Evolutionary conservation across 2,329 filamentous ascomycete genomes (phyloP).

Genomic region (Microsporum canis): DNA sequence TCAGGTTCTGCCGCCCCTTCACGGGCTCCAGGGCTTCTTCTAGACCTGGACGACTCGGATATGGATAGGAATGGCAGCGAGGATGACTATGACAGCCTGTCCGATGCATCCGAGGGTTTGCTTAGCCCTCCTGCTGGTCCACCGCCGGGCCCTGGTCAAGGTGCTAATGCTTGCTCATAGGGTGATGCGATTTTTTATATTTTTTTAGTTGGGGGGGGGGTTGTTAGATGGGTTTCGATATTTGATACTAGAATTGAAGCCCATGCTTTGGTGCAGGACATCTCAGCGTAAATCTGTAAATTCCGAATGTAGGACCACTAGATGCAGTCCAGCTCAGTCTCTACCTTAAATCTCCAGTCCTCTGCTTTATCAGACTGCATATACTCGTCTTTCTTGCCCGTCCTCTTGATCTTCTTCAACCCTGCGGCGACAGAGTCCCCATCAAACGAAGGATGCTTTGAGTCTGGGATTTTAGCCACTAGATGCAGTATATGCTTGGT

Average conservation of each 20-base stretch:
- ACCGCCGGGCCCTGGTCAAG: background rate
- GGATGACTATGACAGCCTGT: background rate
- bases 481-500: slow-evolving; percentile 35
- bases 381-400: slow-evolving; percentile 52
- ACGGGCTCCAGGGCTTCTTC: background rate
- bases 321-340: background rate
- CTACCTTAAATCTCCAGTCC: slow-evolving; percentile 29
- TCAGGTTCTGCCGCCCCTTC: background rate
- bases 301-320: background rate
- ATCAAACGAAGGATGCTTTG: slow-evolving; percentile 25
- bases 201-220: too few species aligned
- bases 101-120: background rate
- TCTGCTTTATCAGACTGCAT: slow-evolving; percentile 23
- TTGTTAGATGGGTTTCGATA: too few species aligned
- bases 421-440: slow-evolving; percentile 31
- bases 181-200: too few species aligned
- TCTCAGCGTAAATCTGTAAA: background rate
- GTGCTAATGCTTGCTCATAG: background rate
- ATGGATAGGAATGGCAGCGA: background rate
- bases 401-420: slow-evolving; percentile 38
- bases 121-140: background rate
- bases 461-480: slow-evolving; percentile 33
- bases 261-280: background rate
- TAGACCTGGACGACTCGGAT: background rate
- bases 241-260: background rate